Evolutionary conservation across 805 yeast genomes (phyloP).

Genomic region (Soucietia sequanensis): DNA sequence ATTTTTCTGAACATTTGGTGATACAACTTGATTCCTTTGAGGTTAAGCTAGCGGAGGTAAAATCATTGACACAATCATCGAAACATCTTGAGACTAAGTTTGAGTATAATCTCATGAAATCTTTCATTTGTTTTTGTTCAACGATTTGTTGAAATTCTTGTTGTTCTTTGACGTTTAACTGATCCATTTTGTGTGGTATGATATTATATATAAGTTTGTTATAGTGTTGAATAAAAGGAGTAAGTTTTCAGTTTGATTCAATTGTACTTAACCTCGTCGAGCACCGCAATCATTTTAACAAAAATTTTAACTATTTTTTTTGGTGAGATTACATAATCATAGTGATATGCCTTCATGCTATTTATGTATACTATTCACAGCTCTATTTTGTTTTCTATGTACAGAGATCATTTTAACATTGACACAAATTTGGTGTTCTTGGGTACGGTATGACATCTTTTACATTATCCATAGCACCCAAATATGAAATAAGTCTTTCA

Average conservation of each 20-base stretch:
- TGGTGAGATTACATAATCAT: too few species aligned
- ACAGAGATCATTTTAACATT: slow-evolving; percentile 23
- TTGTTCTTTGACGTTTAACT: slow-evolving; percentile 91
- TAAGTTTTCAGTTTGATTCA: too few species aligned
- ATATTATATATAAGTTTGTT: too few species aligned
- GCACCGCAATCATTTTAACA: too few species aligned
- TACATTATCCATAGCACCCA: slow-evolving; percentile 74
- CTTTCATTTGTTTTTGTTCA: slow-evolving; percentile 98
- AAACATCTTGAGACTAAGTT: slow-evolving; percentile 95
- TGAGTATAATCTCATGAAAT: slow-evolving; percentile 96
- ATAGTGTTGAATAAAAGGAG: too few species aligned
- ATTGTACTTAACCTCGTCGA: too few species aligned
- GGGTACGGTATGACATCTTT: slow-evolving; percentile 89
- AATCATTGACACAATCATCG: slow-evolving; percentile 96
- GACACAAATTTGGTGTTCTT: slow-evolving; percentile 52
- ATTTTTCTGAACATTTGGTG: slow-evolving; percentile 92
- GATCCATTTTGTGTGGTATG: slow-evolving; percentile 84
- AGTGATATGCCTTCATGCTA: too few species aligned
- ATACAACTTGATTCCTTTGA: slow-evolving; percentile 84
- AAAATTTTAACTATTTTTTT: too few species aligned
- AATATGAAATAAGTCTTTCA: slow-evolving; percentile 76
- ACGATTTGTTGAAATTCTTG: slow-evolving; percentile 94
- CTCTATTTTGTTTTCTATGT: too few species aligned
- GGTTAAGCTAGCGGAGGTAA: slow-evolving; percentile 87
- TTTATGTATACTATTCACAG: too few species aligned